These are phyloP conservation scores for Acer campestre DNA, from an alignment of 345 rosid species.

Conservation along the genomic window DNA sequence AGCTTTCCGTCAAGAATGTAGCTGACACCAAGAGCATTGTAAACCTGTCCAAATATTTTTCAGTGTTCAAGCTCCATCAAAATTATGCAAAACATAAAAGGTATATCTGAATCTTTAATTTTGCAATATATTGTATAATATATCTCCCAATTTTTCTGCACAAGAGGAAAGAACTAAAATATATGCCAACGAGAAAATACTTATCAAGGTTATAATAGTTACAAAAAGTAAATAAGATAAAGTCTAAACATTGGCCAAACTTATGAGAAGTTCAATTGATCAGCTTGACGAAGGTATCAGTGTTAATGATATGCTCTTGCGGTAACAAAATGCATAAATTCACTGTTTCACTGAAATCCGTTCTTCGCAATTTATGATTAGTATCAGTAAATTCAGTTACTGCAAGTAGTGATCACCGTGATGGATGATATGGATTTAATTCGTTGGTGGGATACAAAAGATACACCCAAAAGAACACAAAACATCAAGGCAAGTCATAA, in stretches of 20 bases:
- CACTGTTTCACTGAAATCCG: background rate
- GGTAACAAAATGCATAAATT: background rate
- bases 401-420: background rate
- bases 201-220: background rate
- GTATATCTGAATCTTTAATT: background rate
- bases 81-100: background rate
- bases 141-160: background rate
- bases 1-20: constrained; percentile 75
- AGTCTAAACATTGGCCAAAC: background rate
- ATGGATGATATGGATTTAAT: background rate
- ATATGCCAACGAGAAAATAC: background rate
- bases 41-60: constrained; percentile 41
- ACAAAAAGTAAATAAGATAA: background rate
- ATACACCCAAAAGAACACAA: background rate
- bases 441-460: background rate
- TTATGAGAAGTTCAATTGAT: background rate
- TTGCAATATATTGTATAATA: background rate
- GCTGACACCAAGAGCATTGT: constrained; percentile 75
- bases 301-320: background rate
- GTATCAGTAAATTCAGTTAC: background rate
- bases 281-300: background rate
- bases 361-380: background rate
- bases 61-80: background rate
- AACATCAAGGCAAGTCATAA: no score
- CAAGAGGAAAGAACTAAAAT: background rate